phyloP scores from a whole-genome alignment of 176 grass and related monocot genomes.

The Melocanna baccifera region DNA sequence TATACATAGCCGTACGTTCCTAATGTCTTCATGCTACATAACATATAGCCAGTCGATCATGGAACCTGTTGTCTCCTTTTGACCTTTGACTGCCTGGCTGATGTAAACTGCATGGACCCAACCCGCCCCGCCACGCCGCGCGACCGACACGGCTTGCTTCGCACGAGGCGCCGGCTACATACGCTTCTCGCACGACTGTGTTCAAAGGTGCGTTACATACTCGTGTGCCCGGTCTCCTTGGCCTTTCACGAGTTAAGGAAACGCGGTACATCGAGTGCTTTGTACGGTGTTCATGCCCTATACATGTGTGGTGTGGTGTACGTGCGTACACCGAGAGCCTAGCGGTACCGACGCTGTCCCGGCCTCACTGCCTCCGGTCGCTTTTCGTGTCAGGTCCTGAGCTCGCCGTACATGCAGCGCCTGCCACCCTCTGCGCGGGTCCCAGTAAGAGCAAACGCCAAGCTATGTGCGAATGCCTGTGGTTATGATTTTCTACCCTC shows the following conservation, averaged over 20 bases:
- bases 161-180: slow-evolving; percentile 94
- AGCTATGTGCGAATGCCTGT: background rate
- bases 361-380: background rate
- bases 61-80: slow-evolving; percentile 15
- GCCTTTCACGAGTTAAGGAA: background rate
- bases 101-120: slow-evolving; percentile 29
- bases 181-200: slow-evolving; percentile 92
- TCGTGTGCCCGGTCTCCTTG: background rate
- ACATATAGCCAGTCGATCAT: background rate
- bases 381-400: slow-evolving; percentile 66
- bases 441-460: slow-evolving; percentile 34
- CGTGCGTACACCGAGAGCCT: background rate
- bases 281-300: background rate
- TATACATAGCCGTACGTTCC: background rate
- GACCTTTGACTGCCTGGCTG: slow-evolving; percentile 45
- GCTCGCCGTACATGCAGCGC: slow-evolving; percentile 78
- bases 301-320: background rate
- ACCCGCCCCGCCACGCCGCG: background rate
- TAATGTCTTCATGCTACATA: no score
- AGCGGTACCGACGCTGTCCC: slow-evolving; percentile 15
- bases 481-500: background rate
- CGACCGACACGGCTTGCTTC: slow-evolving; percentile 89
- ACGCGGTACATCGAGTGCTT: background rate
- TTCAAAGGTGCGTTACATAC: slow-evolving; percentile 60
- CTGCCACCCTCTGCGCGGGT: slow-evolving; percentile 51